Base-by-base conservation (phyloP, 78 protist genomes). In the Polysphondylium violaceum region DNA sequence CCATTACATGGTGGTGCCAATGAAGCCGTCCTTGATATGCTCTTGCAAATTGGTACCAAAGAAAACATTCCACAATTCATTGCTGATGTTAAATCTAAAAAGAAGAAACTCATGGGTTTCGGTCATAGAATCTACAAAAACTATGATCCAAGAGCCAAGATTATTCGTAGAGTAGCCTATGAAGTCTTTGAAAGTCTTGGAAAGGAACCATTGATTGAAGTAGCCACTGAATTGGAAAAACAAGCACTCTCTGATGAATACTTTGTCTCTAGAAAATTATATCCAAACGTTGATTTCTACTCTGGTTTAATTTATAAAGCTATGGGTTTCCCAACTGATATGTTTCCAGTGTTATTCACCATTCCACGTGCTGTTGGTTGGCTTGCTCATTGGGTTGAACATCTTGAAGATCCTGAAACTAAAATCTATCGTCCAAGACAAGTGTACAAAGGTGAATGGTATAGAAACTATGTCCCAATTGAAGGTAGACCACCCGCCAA, bases 1-100 rank as follows among this genome's bases (percentile, higher is more conserved):
- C 98, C 98, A 41, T 68, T 68, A 4, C 98, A 96, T 64, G 98
- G 98, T 17, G 98, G 97, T 59, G 95, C 97, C 16, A 85, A 75
- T n/a, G 97, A 90, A 53, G 95, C 96, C 4, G 96, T 96, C 29
- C 64, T 96, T 21, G 83, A 43, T 43, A 94, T 94, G 96, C 87
- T 96, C 14, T 79, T 78, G 27, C 74, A 60, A n/a, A 96, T 96
- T 4, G 97, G 97, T 23, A 75, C 69, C 76, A 85, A 83, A 61
- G 95, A 92, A 16, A 58, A 67, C 38, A 43, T 95, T 47, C 75
- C 81, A 1, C 60, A 33, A 33, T 92, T 78, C 58, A 27, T 95
- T 41, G 64, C 58, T 25, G 77, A 75, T 14, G 95, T 90, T 38
- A 90, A 93, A 69, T 1, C 11, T 23, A 97, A 83, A 40, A 83